Evolutionary conservation across 2,329 filamentous ascomycete species (phyloP).

Genomic region (Botrytis elliptica): DNA sequence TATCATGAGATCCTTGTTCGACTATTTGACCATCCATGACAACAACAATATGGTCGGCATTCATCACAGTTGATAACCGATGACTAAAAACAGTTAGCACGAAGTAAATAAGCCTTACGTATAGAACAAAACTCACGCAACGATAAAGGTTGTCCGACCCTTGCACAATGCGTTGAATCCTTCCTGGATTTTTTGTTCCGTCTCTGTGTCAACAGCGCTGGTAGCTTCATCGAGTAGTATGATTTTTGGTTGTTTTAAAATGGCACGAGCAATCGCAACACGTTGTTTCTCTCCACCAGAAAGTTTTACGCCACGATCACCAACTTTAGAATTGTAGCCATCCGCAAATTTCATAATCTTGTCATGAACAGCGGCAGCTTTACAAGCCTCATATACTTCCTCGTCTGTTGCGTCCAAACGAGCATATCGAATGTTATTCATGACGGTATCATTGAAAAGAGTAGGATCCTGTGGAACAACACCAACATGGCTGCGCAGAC

Average conservation of each 20-base stretch:
- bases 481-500: constrained; percentile 47
- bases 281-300: constrained; percentile 87
- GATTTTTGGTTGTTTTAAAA: constrained; percentile 91
- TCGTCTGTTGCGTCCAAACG: constrained; percentile 34
- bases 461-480: constrained; percentile 59
- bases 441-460: constrained; percentile 54
- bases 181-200: constrained; percentile 86
- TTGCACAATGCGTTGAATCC: constrained; percentile 47
- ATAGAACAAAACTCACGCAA: constrained; percentile 33
- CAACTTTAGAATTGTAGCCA: constrained; percentile 51
- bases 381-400: constrained; percentile 49
- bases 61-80: constrained; percentile 53
- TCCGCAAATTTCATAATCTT: constrained; percentile 55
- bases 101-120: not conserved
- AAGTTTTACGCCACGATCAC: constrained; percentile 55
- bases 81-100: constrained; percentile 39
- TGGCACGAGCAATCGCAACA: constrained; percentile 81
- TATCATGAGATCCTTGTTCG: constrained; percentile 51
- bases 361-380: constrained; percentile 57
- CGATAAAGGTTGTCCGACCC: constrained; percentile 49
- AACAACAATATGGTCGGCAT: constrained; percentile 54
- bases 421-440: constrained; percentile 39
- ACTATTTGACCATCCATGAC: constrained; percentile 51
- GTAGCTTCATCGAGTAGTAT: constrained; percentile 94
- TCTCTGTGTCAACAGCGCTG: constrained; percentile 89